Percentiles rank a stretch among this genome's conserved stretches.
These are phyloP conservation scores for Colletotrichum higginsianum DNA, from an alignment of 2,329 filamentous ascomycete species.

Conservation along the genomic window DNA sequence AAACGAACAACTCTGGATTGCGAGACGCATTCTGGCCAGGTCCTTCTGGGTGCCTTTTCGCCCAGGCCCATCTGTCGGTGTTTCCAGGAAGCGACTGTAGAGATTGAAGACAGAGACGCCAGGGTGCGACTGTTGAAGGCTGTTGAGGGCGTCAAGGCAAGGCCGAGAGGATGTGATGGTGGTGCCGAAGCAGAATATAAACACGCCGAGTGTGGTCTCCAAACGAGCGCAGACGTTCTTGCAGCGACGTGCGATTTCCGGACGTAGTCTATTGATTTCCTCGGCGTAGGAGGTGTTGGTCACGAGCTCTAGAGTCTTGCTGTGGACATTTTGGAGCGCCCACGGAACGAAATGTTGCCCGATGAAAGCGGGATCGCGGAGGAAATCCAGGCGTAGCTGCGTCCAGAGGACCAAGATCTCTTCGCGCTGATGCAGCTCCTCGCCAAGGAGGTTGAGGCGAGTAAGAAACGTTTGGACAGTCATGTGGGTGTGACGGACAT, in stretches of 20 bases:
- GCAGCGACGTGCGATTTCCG: not conserved
- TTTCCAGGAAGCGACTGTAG: not conserved
- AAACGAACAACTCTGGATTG: not conserved
- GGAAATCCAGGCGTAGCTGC: not conserved
- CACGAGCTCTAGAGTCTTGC: not conserved
- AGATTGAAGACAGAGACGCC: not conserved
- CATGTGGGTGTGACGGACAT: not conserved
- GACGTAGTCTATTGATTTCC: not conserved
- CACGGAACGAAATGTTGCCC: not conserved
- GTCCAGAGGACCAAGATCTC: not conserved
- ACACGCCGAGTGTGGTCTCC: not conserved
- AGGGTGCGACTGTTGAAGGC: not conserved
- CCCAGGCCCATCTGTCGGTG: not conserved
- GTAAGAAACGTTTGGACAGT: not conserved
- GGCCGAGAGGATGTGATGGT: not conserved
- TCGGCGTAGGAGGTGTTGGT: not conserved
- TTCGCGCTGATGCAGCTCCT: not conserved
- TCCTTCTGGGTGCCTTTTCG: not conserved
- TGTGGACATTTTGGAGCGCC: not conserved
- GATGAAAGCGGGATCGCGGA: not conserved
- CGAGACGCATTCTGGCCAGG: not conserved
- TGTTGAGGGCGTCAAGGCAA: not conserved
- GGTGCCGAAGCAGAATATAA: not conserved
- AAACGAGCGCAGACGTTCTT: not conserved
- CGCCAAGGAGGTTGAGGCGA: not conserved